phyloP scores from a whole-genome alignment of 495 filamentous ascomycete species.

The Daldinia caldariorum region DNA sequence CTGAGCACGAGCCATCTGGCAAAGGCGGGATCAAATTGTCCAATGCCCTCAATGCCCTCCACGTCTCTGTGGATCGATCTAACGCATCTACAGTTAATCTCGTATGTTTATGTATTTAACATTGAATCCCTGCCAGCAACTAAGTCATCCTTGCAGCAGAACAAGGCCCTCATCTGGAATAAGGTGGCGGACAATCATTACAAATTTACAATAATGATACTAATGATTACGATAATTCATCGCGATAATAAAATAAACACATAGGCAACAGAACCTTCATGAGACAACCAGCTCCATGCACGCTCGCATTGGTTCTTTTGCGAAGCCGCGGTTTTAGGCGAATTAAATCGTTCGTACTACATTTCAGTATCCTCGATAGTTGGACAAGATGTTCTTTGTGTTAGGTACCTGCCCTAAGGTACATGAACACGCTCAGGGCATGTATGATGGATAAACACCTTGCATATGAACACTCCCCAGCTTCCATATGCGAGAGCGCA shows the following conservation, averaged over 20 bases:
- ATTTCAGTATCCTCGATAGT: constrained; percentile 21
- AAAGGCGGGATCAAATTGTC: constrained; percentile 10
- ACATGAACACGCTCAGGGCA: background rate
- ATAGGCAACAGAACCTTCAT: constrained; percentile 5
- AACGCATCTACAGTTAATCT: constrained; percentile 16
- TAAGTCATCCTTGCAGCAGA: constrained; percentile 15
- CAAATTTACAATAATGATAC: too few relatives aligned
- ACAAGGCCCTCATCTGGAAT: constrained; percentile 8
- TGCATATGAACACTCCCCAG: constrained; percentile 31
- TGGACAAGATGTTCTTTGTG: constrained; percentile 21
- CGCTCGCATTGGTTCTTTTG: background rate
- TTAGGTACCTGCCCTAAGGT: too few relatives aligned
- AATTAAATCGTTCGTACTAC: constrained; percentile 13
- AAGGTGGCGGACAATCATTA: constrained; percentile 1
- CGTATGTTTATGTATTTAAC: constrained; percentile 7
- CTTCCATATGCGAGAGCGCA: constrained; percentile 15
- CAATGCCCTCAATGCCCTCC: background rate
- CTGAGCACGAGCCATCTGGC: constrained; percentile 18
- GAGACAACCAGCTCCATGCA: background rate
- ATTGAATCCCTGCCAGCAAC: background rate
- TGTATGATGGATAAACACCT: constrained; percentile 30
- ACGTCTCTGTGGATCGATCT: constrained; percentile 15
- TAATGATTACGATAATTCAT: background rate
- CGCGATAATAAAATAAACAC: constrained; percentile 6
- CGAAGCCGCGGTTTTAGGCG: constrained; percentile 5